A percentile compares a stretch with the other conserved stretches of the same genome.
phyloP scores from a whole-genome alignment of 2,329 filamentous ascomycete species.

The Aureobasidium melanogenum region DNA sequence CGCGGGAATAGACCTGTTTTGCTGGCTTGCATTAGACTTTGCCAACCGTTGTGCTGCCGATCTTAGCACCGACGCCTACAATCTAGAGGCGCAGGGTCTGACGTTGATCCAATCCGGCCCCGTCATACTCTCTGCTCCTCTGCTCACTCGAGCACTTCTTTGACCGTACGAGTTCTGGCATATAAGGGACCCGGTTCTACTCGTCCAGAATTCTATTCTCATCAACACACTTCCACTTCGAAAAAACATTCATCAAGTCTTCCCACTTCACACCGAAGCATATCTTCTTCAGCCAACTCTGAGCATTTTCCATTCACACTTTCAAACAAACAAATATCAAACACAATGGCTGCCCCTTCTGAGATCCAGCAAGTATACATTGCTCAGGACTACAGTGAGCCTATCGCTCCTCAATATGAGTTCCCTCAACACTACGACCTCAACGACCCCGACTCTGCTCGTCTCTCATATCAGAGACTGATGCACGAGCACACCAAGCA shows the following conservation, averaged over 20 bases:
- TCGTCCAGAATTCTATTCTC: not conserved
- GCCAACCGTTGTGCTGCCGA: not conserved
- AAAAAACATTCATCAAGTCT: not conserved
- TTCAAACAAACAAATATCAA: not conserved
- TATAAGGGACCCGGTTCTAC: slow-evolving; percentile 1
- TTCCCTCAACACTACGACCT: slow-evolving; percentile 37
- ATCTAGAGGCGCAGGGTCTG: slow-evolving; percentile 14
- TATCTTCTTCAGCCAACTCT: not conserved
- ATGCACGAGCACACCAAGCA: slow-evolving; percentile 44
- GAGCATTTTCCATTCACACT: not conserved
- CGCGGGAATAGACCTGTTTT: not conserved
- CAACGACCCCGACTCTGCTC: slow-evolving; percentile 31
- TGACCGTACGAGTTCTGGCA: not conserved
- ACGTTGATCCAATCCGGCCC: slow-evolving; percentile 11
- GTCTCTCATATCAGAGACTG: slow-evolving; percentile 37
- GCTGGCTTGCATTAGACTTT: not conserved
- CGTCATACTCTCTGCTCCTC: not conserved
- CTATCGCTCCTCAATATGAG: slow-evolving; percentile 34
- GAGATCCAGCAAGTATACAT: slow-evolving; percentile 27
- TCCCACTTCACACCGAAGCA: not conserved
- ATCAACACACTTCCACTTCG: not conserved
- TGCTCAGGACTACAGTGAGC: slow-evolving; percentile 31
- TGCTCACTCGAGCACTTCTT: not conserved
- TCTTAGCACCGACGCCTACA: not conserved
- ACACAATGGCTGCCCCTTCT: slow-evolving; percentile 22